Evolutionary conservation across 257 asterid species (phyloP), one percentile per base, ranked within the genome.

Genomic region (Salvia hispanica): DNA sequence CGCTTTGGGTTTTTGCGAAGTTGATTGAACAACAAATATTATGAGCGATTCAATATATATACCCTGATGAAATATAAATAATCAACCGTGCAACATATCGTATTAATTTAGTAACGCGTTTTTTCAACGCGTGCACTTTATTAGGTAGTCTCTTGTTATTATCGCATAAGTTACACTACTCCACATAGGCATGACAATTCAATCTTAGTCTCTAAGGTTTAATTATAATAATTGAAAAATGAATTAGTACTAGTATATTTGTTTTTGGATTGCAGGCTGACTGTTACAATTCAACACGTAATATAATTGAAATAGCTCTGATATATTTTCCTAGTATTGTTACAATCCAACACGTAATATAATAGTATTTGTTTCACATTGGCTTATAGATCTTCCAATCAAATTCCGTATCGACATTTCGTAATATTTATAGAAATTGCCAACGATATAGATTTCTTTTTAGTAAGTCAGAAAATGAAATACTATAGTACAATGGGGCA

Each of bases 71-170:
- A 3, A 10, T 28, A 21, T 52, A 13, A 31, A 36, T 3, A 7
- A 57, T 5, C 12, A 62, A 60, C 25, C 56, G 62, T 36, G 15
- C 56, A 57, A 16, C 56, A 36, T 44, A 53, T 42, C 2, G 31
- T 7, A 40, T 33, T 25, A 5, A 46, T 62, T 61, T 11, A 4
- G 14, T 31, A 70, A 73, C 72, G 79, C 79, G 81, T 73, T 65
- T 42, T 66, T 60, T 64, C 50, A 42, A 72, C 77, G 81, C 81
- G 74, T 62, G 42, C n/a, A 15, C 79, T 69, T 77, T 69, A 62
- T 72, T 58, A 7, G 66, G 70, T 62, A 16, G 31, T 9, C 57
- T 28, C 28, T 34, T 10, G 43, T 39, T 11, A 10, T 39, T 11
- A 10, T 62, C 54, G 33, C n/a, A 62, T 62, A 60, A 60, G 10